These are phyloP conservation scores for Limonomyces culmigenus DNA, from an alignment of 1,284 basidiomycete genomes.

Conservation along the genomic window DNA sequence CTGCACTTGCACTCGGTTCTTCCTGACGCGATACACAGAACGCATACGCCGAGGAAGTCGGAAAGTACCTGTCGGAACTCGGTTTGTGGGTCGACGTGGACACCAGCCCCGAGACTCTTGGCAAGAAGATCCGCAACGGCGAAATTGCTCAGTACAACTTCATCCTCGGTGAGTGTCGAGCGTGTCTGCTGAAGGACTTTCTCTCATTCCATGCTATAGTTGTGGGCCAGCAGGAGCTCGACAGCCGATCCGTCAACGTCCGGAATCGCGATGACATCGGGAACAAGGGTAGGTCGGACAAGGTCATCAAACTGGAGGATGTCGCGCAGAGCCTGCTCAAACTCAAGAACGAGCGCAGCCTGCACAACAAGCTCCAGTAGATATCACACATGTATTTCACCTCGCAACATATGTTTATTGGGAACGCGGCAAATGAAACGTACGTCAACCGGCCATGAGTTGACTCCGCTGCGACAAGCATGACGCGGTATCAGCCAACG, in stretches of 20 bases:
- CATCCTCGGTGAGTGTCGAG: conserved; percentile 62
- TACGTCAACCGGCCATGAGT: too few species aligned
- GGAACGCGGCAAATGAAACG: too few species aligned
- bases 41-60: conserved; percentile 79
- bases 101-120: conserved; percentile 81
- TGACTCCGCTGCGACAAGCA: conserved; percentile 23
- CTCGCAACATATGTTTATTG: neutral
- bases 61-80: conserved; percentile 44
- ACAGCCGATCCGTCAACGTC: conserved; percentile 80
- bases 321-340: conserved; percentile 43
- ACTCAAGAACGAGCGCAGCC: conserved; percentile 43
- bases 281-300: conserved; percentile 57
- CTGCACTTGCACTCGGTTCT: conserved; percentile 3
- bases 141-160: conserved; percentile 95
- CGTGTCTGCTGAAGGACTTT: neutral
- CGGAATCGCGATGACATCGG: conserved; percentile 87
- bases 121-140: conserved; percentile 92
- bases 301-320: conserved; percentile 52
- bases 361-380: conserved; percentile 36
- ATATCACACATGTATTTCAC: too few species aligned
- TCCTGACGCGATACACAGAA: conserved; percentile 35
- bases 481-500: conserved; percentile 1
- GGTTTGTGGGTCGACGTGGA: conserved; percentile 89
- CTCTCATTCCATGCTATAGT: conserved; percentile 28
- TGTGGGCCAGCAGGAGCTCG: conserved; percentile 86